Evolutionary conservation across 2,329 filamentous ascomycete genomes (phyloP).

Genomic region (Phoma sp.): DNA sequence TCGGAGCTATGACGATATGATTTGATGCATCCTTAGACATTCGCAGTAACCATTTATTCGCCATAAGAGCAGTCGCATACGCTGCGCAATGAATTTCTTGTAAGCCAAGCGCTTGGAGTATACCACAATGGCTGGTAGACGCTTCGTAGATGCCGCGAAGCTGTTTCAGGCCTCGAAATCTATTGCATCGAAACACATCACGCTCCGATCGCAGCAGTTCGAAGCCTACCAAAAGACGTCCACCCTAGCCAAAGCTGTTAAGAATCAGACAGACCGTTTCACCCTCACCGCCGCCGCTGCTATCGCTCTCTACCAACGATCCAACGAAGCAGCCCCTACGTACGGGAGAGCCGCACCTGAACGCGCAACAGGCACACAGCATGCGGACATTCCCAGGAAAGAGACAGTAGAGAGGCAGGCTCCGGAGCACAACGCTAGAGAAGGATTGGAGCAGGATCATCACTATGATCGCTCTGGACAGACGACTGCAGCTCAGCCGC

Average conservation of each 20-base stretch:
- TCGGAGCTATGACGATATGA: constrained; percentile 16
- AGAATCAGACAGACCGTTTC: constrained; percentile 66
- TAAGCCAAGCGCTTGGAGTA: neutral
- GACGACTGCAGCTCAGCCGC: constrained; percentile 49
- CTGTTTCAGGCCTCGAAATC: constrained; percentile 56
- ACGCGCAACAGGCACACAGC: constrained; percentile 26
- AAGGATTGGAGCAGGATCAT: constrained; percentile 58
- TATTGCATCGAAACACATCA: constrained; percentile 61
- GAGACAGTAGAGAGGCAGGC: constrained; percentile 36
- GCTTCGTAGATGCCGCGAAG: constrained; percentile 59
- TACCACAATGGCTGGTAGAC: constrained; percentile 57
- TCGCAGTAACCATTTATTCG: neutral
- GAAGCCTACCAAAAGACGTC: constrained; percentile 70
- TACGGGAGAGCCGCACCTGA: constrained; percentile 37
- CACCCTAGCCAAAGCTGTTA: constrained; percentile 67
- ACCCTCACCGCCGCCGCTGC: constrained; percentile 68
- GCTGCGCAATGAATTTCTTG: neutral
- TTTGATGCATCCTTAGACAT: neutral
- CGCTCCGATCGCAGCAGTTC: constrained; percentile 65
- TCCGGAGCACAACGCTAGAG: constrained; percentile 24
- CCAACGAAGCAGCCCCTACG: constrained; percentile 58
- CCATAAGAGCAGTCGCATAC: neutral
- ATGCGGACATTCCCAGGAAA: constrained; percentile 38
- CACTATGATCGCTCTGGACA: constrained; percentile 55
- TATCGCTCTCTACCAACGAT: constrained; percentile 62